Evolutionary conservation across 2,329 filamentous ascomycete genomes (phyloP).

Genomic region (Penicillium frequentans): DNA sequence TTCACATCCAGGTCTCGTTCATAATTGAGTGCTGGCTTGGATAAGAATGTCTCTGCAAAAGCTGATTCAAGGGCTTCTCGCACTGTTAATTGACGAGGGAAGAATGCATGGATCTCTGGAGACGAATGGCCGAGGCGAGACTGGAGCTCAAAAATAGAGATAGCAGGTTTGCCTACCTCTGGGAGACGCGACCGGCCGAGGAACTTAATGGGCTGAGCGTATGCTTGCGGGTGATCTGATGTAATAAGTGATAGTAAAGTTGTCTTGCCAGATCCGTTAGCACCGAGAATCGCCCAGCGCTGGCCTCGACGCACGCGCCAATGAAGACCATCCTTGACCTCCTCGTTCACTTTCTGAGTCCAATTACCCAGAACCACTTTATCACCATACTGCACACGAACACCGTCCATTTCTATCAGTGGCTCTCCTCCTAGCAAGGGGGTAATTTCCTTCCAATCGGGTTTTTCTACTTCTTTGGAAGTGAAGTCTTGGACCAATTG

Average conservation of each 20-base stretch:
- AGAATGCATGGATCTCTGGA: slow-evolving; percentile 90
- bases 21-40: slow-evolving; percentile 63
- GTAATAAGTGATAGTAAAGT: slow-evolving; percentile 89
- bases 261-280: slow-evolving; percentile 93
- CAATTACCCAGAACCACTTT: slow-evolving; percentile 81
- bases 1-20: slow-evolving; percentile 63
- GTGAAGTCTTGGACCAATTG: slow-evolving; percentile 27
- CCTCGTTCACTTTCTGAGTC: slow-evolving; percentile 58
- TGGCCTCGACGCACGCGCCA: slow-evolving; percentile 84
- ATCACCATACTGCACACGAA: slow-evolving; percentile 75
- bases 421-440: slow-evolving; percentile 58
- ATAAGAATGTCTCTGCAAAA: slow-evolving; percentile 84
- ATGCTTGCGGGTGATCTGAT: slow-evolving; percentile 93
- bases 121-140: slow-evolving; percentile 87
- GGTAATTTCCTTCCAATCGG: slow-evolving; percentile 5
- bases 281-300: slow-evolving; percentile 88
- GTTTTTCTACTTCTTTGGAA: slow-evolving; percentile 15
- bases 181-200: slow-evolving; percentile 83
- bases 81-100: slow-evolving; percentile 74
- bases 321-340: slow-evolving; percentile 63
- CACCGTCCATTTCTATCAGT: slow-evolving; percentile 83
- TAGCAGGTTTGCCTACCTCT: slow-evolving; percentile 66
- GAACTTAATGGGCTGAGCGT: slow-evolving; percentile 80
- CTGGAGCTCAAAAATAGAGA: slow-evolving; percentile 93
- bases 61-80: slow-evolving; percentile 78